Evolutionary conservation across 768 basidiomycete species (phyloP).

Genomic region (Serendipita vermifera): DNA sequence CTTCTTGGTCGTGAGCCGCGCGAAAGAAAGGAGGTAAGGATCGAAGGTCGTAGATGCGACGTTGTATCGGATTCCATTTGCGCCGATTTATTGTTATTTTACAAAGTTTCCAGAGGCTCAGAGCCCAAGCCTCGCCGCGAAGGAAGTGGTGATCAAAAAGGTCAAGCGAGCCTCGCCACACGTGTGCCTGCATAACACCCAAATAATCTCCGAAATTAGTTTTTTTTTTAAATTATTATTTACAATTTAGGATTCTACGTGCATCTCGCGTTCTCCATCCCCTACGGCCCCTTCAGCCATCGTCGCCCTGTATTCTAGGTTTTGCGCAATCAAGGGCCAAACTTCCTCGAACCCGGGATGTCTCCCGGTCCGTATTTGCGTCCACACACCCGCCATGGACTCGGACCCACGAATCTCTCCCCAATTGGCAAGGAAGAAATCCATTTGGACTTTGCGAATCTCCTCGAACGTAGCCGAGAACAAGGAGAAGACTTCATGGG

Average conservation of each 20-base stretch:
- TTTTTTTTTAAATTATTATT: background rate
- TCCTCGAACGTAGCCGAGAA: conserved; percentile 75
- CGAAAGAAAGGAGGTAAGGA: background rate
- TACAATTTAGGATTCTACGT: background rate
- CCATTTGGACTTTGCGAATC: conserved; percentile 68
- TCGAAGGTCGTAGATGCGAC: background rate
- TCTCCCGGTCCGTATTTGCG: conserved; percentile 68
- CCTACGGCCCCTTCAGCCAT: background rate
- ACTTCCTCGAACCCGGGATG: conserved; percentile 85
- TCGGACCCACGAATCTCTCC: conserved; percentile 69
- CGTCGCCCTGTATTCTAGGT: conserved; percentile 33
- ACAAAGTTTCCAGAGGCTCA: no score
- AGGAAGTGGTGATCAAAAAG: no score
- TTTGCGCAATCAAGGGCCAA: conserved; percentile 53
- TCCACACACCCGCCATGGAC: conserved; percentile 72
- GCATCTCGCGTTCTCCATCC: background rate
- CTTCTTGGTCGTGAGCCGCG: background rate
- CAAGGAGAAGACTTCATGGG: conserved; percentile 73
- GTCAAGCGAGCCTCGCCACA: no score
- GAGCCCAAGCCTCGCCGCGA: no score
- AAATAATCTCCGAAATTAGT: background rate
- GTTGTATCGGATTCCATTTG: conserved; percentile 6
- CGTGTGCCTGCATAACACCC: background rate
- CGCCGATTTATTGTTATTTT: no score
- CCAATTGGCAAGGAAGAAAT: conserved; percentile 74